Percentiles rank a stretch among this genome's conserved stretches.
These are phyloP conservation scores for Trichoderma guizhouense DNA, from an alignment of 2,329 filamentous ascomycete species.

Conservation along the genomic window DNA sequence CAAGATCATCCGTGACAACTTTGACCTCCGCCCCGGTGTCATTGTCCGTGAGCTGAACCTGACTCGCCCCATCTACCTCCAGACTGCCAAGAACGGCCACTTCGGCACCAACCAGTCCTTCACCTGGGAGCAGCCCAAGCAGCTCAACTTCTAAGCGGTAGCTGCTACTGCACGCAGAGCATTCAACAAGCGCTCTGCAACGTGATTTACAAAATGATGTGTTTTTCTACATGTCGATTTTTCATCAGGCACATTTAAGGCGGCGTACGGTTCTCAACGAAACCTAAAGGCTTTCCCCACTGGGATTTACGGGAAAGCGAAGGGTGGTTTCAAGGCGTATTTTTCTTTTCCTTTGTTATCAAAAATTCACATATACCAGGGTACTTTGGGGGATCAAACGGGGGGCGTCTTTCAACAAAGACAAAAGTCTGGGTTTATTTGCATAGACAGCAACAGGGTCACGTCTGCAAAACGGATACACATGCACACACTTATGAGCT, in stretches of 20 bases:
- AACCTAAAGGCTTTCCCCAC: conserved; percentile 36
- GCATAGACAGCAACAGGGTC: conserved; percentile 38
- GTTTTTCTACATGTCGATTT: conserved; percentile 34
- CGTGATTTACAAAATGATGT: conserved; percentile 34
- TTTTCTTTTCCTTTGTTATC: conserved; percentile 22
- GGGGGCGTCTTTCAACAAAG: conserved; percentile 49
- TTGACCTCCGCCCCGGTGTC: conserved; percentile 95
- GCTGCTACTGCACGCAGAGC: conserved; percentile 28
- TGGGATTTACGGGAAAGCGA: conserved; percentile 32
- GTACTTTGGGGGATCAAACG: conserved; percentile 23
- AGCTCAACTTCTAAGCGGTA: conserved; percentile 75
- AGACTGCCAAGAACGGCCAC: conserved; percentile 99
- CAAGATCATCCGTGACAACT: conserved; percentile 91
- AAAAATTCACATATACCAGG: conserved; percentile 33
- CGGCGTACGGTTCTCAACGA: conserved; percentile 49
- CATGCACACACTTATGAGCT: conserved; percentile 41
- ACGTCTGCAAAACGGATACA: conserved; percentile 31
- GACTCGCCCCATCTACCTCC: conserved; percentile 93
- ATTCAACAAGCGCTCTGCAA: conserved; percentile 41
- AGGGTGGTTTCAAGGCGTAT: conserved; percentile 36
- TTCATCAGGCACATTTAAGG: conserved; percentile 35
- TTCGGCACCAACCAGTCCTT: conserved; percentile 96
- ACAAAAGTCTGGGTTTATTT: conserved; percentile 35
- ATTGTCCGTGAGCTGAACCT: conserved; percentile 97
- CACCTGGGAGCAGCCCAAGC: conserved; percentile 97